Base-by-base conservation (phyloP, 169 alveolate genomes). In the Cryptosporidium meleagridis region DNA sequence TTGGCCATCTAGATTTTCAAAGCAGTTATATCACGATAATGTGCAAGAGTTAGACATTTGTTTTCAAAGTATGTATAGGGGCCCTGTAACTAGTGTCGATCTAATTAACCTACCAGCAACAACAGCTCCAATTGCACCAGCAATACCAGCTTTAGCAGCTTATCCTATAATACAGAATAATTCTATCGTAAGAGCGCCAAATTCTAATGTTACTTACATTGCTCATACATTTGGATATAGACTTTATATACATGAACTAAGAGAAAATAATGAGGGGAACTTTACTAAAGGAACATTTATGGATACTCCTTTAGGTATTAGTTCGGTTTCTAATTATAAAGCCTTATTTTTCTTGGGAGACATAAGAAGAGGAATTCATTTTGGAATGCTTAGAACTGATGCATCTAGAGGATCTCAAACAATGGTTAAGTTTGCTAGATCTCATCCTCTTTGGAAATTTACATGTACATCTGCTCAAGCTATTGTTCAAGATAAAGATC, bases 71-170 rank as follows among this genome's bases (percentile, higher is more conserved):
- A 65, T 80, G 75, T 80, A 61, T 62, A 59, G 89, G 29, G 89
- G 89, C 1, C 89, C 89, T 4, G 89, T 80, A 44, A 80, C 89
- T 3, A 59, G 68, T 55, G 89, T 80, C 2, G 89, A 80, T 65
- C 45, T 80, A 21, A 65, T 80, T 29, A 53, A 80, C 26, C 62
- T 80, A 59, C 89, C 89, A 29, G 89, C 89, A 41, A 80, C 89
- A 55, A 80, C 89, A 18, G 73, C 89, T 62, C 67, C 75, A 48
- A 44, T 80, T 37, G 89, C 89, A n/a, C 89, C 89, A 8, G 75
- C 89, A n/a, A 80, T 80, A 26, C 89, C 89, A n/a, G 89, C 89
- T 18, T 31, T 80, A 16, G 89, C 89, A 41, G 89, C 89, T 12
- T 80, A 80, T 65, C 89, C 89, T 23, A 80, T 80, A 1, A 59